Evolutionary conservation across 2,329 filamentous ascomycete species (phyloP).

Genomic region (Ophiostoma himal-ulmi): DNA sequence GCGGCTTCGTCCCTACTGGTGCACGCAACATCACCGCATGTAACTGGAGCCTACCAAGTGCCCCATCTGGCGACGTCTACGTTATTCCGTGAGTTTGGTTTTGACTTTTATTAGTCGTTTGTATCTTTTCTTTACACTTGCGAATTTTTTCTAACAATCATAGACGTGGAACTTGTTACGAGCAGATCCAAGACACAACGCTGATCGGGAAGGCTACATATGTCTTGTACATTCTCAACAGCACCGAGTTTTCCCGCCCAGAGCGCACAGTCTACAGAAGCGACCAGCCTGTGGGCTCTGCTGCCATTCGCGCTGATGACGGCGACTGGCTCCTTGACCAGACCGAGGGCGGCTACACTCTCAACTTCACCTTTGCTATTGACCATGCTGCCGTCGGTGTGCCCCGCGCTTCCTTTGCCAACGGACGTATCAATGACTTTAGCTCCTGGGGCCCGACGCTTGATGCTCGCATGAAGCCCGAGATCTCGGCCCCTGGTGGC

Average conservation of each 20-base stretch:
- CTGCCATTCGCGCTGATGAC: background rate
- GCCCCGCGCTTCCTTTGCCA: background rate
- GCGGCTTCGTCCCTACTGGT: background rate
- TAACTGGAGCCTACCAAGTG: background rate
- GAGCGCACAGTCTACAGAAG: background rate
- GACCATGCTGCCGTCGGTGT: background rate
- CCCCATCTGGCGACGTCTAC: background rate
- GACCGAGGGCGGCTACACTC: background rate
- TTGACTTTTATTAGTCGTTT: no score
- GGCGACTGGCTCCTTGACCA: background rate
- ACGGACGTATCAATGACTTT: constrained; percentile 17
- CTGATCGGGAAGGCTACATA: background rate
- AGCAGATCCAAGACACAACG: background rate
- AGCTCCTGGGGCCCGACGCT: constrained; percentile 43
- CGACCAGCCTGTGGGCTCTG: background rate
- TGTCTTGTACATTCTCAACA: background rate
- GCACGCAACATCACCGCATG: background rate
- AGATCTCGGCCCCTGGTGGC: constrained; percentile 43
- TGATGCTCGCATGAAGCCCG: constrained; percentile 44
- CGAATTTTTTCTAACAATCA: background rate
- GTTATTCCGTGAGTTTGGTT: background rate
- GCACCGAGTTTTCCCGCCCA: background rate
- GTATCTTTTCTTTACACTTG: background rate
- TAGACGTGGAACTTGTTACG: background rate
- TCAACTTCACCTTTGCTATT: constrained; percentile 3